These are phyloP conservation scores for Penstemon newberryi DNA, from an alignment of 257 asterid species.

Conservation along the genomic window DNA sequence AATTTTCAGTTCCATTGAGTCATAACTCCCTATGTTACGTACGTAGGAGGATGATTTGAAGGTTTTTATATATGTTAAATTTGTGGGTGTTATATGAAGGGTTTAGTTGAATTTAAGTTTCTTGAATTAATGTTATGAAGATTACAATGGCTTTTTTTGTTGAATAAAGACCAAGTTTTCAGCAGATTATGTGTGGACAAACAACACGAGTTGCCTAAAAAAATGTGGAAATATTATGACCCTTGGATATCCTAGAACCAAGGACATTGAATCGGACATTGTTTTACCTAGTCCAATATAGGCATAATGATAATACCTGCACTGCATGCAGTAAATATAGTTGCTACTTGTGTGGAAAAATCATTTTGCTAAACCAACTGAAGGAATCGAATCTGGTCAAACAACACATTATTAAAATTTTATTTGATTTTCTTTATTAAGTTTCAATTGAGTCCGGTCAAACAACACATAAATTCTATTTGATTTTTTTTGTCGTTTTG, in stretches of 20 bases:
- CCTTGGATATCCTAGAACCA: constrained; percentile 30
- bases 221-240: constrained; percentile 10
- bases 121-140: constrained; percentile 17
- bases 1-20: constrained; percentile 34
- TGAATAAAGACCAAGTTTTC: constrained; percentile 24
- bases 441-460: too few relatives aligned
- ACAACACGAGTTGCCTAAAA: background rate
- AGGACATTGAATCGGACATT: constrained; percentile 39
- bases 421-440: too few relatives aligned
- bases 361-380: too few relatives aligned
- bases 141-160: background rate
- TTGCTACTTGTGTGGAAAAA: too few relatives aligned
- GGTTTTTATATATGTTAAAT: too few relatives aligned
- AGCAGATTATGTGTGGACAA: background rate
- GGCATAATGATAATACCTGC: too few relatives aligned
- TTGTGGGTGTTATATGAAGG: constrained; percentile 18
- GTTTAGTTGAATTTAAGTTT: constrained; percentile 15
- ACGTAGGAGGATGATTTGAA: background rate
- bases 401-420: too few relatives aligned
- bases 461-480: too few relatives aligned
- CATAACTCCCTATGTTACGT: background rate
- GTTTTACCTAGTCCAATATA: background rate
- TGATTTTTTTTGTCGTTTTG: too few relatives aligned
- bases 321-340: background rate
- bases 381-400: too few relatives aligned